Evolutionary conservation across 768 basidiomycete genomes (phyloP), one percentile per base, ranked within the genome.

Genomic region (Termitomyces sp.): DNA sequence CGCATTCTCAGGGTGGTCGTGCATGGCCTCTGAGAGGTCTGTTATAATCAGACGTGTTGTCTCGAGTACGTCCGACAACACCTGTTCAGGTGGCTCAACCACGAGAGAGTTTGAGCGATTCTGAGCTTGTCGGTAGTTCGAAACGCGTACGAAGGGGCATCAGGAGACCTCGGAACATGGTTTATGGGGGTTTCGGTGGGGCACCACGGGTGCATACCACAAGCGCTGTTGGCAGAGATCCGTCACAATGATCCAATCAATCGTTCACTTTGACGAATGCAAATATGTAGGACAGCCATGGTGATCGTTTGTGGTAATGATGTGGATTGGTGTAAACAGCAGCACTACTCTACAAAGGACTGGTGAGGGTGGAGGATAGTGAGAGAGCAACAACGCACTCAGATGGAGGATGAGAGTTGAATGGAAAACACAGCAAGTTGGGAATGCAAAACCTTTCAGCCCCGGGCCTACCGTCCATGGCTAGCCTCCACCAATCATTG

Each of bases 141-240:
- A 85, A 83, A 53, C 77, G 73, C 27, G 78, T 76, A 57, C 79
- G 82, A 48, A 87, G 69, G 19, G 86, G 86, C 38, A 83, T 83
- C 12, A 87, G 71, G 12, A 87, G 69, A 45, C 78, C 81, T 59
- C 80, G 79, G 51, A 87, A 67, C 86, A 87, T 87, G 31, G 42
- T 50, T 58, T 59, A 37, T 55, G 31, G 12, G 29, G 37, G 43
- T 52, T 2, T 5, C 10, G 10, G 5, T 16, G 32, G 10, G 31
- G 27, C 52, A 25, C 41, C n/a, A n/a, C 17, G 17, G 37, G 52
- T 29, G 59, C 56, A 62, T 62, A 42, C 34, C 61, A 56, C 19
- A 35, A 51, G 32, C 37, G 21, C 31, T 53, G 52, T 53, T 50
- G 27, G 47, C 52, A 40, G 49, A 48, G 53, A 32, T 50, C 59